A percentile compares a stretch with the other conserved stretches of the same genome.
These are phyloP conservation scores for Thalia dealbata DNA, from an alignment of 176 grass and related monocot species.

Conservation along the genomic window DNA sequence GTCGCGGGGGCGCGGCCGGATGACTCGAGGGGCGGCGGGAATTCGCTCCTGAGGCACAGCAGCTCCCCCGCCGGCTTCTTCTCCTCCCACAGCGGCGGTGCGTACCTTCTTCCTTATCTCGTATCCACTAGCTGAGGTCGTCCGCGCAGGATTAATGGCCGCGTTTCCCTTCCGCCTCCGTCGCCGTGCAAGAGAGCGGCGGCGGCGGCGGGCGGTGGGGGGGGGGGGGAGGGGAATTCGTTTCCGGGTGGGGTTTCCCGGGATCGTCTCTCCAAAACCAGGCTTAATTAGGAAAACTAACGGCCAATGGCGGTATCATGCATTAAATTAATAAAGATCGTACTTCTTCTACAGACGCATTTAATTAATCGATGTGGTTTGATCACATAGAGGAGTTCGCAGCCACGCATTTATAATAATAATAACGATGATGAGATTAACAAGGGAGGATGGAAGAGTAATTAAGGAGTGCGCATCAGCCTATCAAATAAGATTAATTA, in stretches of 20 bases:
- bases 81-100: constrained; percentile 54
- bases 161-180: neutral
- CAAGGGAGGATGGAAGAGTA: too few relatives aligned
- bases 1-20: constrained; percentile 4
- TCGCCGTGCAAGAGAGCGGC: neutral
- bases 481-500: too few relatives aligned
- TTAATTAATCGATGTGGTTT: too few relatives aligned
- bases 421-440: too few relatives aligned
- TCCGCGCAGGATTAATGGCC: neutral
- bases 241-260: neutral
- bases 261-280: neutral
- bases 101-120: constrained; percentile 25
- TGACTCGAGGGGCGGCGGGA: constrained; percentile 13
- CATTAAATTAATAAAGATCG: neutral
- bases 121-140: too few relatives aligned
- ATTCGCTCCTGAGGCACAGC: constrained; percentile 51
- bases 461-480: neutral
- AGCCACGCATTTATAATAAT: too few relatives aligned
- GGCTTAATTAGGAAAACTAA: neutral
- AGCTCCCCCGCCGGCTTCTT: constrained; percentile 83
- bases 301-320: neutral
- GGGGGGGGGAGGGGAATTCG: too few relatives aligned
- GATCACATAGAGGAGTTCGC: too few relatives aligned
- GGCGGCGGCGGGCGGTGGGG: too few relatives aligned
- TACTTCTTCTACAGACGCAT: too few relatives aligned